These are phyloP conservation scores for Nicotiana knightiana DNA, from an alignment of 257 asterid species.

Conservation along the genomic window DNA sequence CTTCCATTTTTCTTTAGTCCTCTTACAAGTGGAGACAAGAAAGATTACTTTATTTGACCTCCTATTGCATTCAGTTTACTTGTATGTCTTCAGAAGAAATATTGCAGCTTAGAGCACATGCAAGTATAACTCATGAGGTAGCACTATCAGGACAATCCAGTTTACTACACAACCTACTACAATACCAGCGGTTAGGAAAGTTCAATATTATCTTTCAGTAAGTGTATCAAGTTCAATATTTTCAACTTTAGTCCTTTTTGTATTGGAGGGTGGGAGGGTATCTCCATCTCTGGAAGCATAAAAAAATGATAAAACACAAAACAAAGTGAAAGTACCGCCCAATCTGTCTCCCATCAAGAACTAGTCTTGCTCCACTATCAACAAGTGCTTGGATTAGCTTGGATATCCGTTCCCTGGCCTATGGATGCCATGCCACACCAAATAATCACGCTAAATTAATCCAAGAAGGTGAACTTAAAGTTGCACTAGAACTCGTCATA, in stretches of 20 bases:
- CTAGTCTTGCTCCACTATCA: slow-evolving; percentile 64
- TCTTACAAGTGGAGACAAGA: background rate
- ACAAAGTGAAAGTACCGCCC: slow-evolving; percentile 31
- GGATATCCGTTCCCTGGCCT: slow-evolving; percentile 72
- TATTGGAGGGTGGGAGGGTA: background rate
- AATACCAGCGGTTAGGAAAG: background rate
- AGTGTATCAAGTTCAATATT: background rate
- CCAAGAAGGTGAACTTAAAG: background rate
- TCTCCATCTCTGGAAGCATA: background rate
- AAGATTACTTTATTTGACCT: no score
- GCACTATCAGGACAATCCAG: background rate
- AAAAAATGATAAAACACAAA: background rate
- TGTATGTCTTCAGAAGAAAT: background rate
- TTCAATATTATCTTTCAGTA: background rate
- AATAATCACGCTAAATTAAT: background rate
- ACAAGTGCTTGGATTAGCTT: slow-evolving; percentile 62
- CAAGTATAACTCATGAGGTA: background rate
- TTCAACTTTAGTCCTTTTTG: background rate
- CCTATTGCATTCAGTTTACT: background rate
- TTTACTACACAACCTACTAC: background rate
- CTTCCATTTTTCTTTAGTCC: background rate
- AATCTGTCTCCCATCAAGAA: slow-evolving; percentile 76
- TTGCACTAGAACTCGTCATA: background rate
- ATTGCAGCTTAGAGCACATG: background rate
- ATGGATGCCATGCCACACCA: slow-evolving; percentile 1